These are phyloP conservation scores for Thamnidium elegans DNA, from an alignment of 192 early-diverging fungal genomes.

Conservation along the genomic window DNA sequence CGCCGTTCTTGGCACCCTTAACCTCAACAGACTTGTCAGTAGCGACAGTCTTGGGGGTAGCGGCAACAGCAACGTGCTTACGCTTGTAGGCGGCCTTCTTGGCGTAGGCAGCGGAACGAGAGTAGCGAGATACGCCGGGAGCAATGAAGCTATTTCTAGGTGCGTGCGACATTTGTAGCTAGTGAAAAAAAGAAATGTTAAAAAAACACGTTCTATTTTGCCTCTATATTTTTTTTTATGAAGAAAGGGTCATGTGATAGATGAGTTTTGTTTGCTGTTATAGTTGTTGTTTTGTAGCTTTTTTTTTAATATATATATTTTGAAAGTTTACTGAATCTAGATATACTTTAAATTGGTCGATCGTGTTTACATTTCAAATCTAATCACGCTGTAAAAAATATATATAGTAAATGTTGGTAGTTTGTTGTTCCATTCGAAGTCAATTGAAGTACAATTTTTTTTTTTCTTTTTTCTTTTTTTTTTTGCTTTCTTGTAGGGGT, in stretches of 20 bases:
- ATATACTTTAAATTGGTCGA: too few species aligned
- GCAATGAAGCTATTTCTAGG: conserved; percentile 80
- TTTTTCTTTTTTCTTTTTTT: neutral
- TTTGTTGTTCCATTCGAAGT: neutral
- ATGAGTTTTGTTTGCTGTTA: too few species aligned
- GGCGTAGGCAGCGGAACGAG: conserved; percentile 79
- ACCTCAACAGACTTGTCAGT: conserved; percentile 67
- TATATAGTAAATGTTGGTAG: neutral
- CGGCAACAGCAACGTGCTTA: conserved; percentile 61
- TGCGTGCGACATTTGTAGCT: conserved; percentile 57
- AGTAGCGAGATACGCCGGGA: conserved; percentile 81
- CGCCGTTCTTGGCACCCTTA: conserved; percentile 83
- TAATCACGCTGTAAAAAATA: neutral
- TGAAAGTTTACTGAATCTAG: neutral
- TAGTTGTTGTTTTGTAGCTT: neutral
- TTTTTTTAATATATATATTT: too few species aligned
- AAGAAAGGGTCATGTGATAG: neutral
- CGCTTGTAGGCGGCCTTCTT: conserved; percentile 91
- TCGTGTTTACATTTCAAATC: neutral
- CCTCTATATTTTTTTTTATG: too few species aligned
- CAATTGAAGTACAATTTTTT: conserved; percentile 1
- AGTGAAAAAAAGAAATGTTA: neutral
- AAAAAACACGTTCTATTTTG: neutral
- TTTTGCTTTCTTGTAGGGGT: neutral
- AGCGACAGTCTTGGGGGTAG: conserved; percentile 46